These are phyloP conservation scores for Rhodotorula sp. DNA, from an alignment of 1,284 basidiomycete genomes.

Conservation along the genomic window DNA sequence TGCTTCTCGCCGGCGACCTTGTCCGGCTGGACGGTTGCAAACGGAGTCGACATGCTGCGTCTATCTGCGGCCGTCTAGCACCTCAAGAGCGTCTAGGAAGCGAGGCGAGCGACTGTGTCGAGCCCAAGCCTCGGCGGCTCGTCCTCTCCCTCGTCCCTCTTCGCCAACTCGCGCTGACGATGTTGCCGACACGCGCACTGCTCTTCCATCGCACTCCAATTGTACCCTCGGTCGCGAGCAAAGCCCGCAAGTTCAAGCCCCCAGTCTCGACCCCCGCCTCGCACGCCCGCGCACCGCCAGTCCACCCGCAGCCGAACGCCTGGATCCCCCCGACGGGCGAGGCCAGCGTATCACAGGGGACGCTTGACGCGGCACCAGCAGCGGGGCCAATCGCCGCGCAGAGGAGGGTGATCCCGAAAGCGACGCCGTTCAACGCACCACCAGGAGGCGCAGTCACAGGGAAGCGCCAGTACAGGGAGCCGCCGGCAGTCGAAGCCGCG, in stretches of 20 bases:
- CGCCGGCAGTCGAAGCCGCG: conserved; percentile 30
- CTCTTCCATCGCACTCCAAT: neutral
- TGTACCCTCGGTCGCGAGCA: neutral
- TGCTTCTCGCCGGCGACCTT: neutral
- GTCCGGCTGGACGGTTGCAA: neutral
- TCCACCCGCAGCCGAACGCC: neutral
- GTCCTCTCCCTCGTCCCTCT: neutral
- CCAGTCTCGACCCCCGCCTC: neutral
- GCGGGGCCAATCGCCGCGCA: too few species aligned
- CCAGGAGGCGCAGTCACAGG: neutral
- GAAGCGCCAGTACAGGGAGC: conserved; percentile 12
- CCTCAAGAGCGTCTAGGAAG: neutral
- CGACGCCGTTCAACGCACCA: neutral
- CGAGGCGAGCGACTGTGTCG: neutral
- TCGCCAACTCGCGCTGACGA: neutral
- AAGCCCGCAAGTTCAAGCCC: neutral
- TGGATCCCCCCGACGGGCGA: neutral
- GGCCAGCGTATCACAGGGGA: neutral
- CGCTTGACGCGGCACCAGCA: neutral
- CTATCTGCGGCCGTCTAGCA: neutral
- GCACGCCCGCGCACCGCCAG: neutral
- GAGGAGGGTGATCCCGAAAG: neutral
- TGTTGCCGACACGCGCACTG: neutral
- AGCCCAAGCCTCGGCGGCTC: neutral
- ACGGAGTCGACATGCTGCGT: neutral